Base-by-base conservation (phyloP, 2,329 filamentous ascomycete species). In the Lachnellula occidentalis region DNA sequence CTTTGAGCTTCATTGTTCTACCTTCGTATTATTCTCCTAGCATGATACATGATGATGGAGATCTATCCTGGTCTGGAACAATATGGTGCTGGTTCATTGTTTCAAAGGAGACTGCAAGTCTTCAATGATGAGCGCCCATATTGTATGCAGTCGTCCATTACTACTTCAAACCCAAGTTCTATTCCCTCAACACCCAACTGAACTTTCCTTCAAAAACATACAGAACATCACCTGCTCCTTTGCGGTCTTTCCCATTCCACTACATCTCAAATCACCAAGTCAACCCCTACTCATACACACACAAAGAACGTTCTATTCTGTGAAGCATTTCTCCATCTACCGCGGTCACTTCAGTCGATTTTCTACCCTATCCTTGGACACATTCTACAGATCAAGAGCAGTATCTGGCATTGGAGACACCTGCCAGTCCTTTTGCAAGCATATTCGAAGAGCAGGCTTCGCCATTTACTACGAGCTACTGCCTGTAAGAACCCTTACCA, bases 1-100 rank as follows among this genome's bases (percentile, higher is more conserved):
- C 42, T 58, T 48, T 37, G 46, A 49, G 36, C 27, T 24, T 27
- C 41, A 50, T 53, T 51, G 48, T 47, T 51, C 43, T 37, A 22
- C 17, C 41, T 61, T 63, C 51, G 53, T 59, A 58, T 58, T 58
- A 52, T 52, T 43, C 52, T 56, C 24, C 17, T 15, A 17, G 27
- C 39, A 21, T 21, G n/a, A 34, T 22, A 19, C 39, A 21, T 21
- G n/a, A 34, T 22, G n/a, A 36, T 5, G 31, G 22, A 7, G 8
- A 31, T 31, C 11, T n/a, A 2, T 21, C 9, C 1, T 17, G 31
- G 34, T 21, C 37, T 41, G 15, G 39, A 39, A 19, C 31, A 36
- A 49, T 24, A 49, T 43, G 47, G 15, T 48, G 46, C 47, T 42
- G 42, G 39, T 53, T 21, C 21, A 46, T 46, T 46, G 14, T 46